Conservation (phyloP, 805 yeast genomes). For the Komagataella mondaviorum region DNA sequence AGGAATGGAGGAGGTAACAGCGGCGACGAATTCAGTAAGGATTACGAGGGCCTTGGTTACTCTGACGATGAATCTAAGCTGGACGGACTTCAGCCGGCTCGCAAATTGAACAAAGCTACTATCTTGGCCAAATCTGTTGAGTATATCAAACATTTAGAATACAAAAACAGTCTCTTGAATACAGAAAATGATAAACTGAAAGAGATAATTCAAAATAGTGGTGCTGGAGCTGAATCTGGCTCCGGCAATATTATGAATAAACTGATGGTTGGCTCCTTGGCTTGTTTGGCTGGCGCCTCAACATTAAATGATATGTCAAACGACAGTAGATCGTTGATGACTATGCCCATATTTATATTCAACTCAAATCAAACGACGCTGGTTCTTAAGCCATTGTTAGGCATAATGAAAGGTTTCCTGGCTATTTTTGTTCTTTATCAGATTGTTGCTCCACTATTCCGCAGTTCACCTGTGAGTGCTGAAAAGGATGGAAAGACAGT, state of each 20-base stretch:
- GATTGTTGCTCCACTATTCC: background rate
- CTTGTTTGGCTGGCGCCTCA: slow-evolving; percentile 50
- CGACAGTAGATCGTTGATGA: slow-evolving; percentile 13
- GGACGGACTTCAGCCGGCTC: slow-evolving; percentile 69
- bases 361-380: slow-evolving; percentile 9
- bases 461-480: background rate
- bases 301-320: slow-evolving; percentile 31
- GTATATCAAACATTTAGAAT: slow-evolving; percentile 61
- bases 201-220: slow-evolving; percentile 7
- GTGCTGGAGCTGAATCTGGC: slow-evolving; percentile 5
- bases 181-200: slow-evolving; percentile 31
- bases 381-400: slow-evolving; percentile 13
- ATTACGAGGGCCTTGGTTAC: slow-evolving; percentile 38
- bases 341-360: slow-evolving; percentile 16
- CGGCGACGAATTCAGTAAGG: slow-evolving; percentile 28
- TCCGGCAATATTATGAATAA: slow-evolving; percentile 24
- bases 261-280: slow-evolving; percentile 48
- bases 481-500: background rate
- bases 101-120: slow-evolving; percentile 65
- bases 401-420: slow-evolving; percentile 12
- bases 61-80: slow-evolving; percentile 40
- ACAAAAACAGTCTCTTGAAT: slow-evolving; percentile 35
- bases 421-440: slow-evolving; percentile 9
- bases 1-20: slow-evolving; percentile 19
- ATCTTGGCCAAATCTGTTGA: slow-evolving; percentile 67